Conservation (phyloP, 1,139 yeast species). For the Zygoascus hellenicus region DNA sequence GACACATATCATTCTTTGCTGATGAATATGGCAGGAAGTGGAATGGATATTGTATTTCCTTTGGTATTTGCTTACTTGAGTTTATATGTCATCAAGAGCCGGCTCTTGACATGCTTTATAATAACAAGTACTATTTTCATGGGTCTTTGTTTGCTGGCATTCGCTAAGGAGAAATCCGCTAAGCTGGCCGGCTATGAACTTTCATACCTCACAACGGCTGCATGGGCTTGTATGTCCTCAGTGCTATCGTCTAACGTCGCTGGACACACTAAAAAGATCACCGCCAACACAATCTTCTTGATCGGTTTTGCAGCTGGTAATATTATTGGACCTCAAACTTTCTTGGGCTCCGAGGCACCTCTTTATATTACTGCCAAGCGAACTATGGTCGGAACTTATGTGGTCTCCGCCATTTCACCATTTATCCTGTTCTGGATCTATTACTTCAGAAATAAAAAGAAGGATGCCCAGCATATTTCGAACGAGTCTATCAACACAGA, state of each 20-base stretch:
- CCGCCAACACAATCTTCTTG: slow-evolving; percentile 54
- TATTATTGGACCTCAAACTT: slow-evolving; percentile 62
- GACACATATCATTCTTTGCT: slow-evolving; percentile 11
- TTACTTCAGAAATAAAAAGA: slow-evolving; percentile 8
- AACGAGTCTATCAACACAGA: slow-evolving; percentile 37
- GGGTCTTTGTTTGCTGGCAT: slow-evolving; percentile 12
- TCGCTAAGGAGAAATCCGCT: slow-evolving; percentile 8
- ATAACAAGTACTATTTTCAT: slow-evolving; percentile 9
- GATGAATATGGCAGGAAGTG: slow-evolving; percentile 14
- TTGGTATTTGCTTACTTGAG: slow-evolving; percentile 10
- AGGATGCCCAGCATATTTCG: not conserved
- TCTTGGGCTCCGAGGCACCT: slow-evolving; percentile 50
- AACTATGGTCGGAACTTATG: slow-evolving; percentile 12
- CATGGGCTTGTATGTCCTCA: slow-evolving; percentile 13
- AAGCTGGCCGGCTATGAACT: slow-evolving; percentile 13
- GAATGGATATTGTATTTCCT: slow-evolving; percentile 12
- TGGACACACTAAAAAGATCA: slow-evolving; percentile 63
- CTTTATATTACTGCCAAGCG: slow-evolving; percentile 29
- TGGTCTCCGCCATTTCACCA: slow-evolving; percentile 6
- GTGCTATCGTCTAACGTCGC: slow-evolving; percentile 46
- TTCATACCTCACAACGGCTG: slow-evolving; percentile 10
- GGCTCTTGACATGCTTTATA: slow-evolving; percentile 11
- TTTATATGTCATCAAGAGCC: slow-evolving; percentile 7
- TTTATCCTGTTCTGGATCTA: slow-evolving; percentile 7
- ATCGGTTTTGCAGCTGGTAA: slow-evolving; percentile 66